Evolutionary conservation across 2,329 filamentous ascomycete genomes (phyloP), one percentile per base, ranked within the genome.

Genomic region (Emmonsiellopsis sp.): DNA sequence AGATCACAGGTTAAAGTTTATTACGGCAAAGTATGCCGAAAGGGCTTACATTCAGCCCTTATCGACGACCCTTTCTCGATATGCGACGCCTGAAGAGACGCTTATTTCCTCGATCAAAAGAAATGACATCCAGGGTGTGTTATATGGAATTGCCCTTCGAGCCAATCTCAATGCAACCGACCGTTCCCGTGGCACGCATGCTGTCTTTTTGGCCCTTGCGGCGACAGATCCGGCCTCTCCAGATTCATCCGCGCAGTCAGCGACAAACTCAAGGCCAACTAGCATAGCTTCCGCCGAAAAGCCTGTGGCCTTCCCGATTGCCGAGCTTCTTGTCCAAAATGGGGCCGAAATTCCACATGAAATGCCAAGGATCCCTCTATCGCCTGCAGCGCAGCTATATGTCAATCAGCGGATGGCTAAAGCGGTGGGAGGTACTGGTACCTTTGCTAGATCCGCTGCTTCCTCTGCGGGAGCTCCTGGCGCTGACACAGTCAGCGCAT

Each of bases 21-120:
- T 98, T 69, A 97, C 89, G 0, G 80, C 86, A 53, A 98, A 98
- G 70, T 98, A 98, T 66, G 87, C 89, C 49, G 89, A 97, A 35
- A 80, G 84, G 56, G 81, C 83, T 3, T 97, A 82, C 62, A 85
- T 98, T 3, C 85, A 91, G 62, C 85, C 89, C 30, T 61, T 73
- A 30, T 88, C 88, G 2, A 69, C 85, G 3, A 86, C 85, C 0
- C 73, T 90, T 43, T 91, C 89, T 2, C 81, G 86, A 34, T 93
- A 88, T 67, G 77, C 79, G 2, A 89, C 85, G 0, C 76, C 92
- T 0, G 90, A 97, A 57, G 93, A 98, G 63, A 91, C 88, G 0
- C 79, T 98, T 5, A 76, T 98, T 40, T 90, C 91, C 5, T 91
- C 88, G 8, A 91, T 97, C 68, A 98, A 97, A 77, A 89, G 85